These are phyloP conservation scores for Penicillium oxalicum DNA, from an alignment of 2,329 filamentous ascomycete genomes.

Conservation along the genomic window DNA sequence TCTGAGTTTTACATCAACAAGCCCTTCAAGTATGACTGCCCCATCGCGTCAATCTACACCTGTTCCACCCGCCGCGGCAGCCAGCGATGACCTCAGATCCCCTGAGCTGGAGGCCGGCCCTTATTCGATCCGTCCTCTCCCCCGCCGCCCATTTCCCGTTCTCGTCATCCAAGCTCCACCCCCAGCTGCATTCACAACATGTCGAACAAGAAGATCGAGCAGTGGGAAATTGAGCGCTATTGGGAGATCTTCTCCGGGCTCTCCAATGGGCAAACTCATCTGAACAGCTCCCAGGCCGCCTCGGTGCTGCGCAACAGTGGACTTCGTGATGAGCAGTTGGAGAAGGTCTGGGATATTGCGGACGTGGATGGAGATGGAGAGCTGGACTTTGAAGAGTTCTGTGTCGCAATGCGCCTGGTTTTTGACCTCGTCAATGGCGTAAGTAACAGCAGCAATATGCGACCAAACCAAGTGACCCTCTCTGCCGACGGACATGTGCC, in stretches of 20 bases:
- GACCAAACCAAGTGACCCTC: not conserved
- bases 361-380: constrained; percentile 97
- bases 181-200: constrained; percentile 22
- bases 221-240: constrained; percentile 70
- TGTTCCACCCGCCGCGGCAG: not conserved
- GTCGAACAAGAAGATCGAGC: constrained; percentile 54
- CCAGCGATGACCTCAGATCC: constrained; percentile 20
- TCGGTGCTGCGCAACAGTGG: constrained; percentile 68
- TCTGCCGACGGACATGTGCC: not conserved
- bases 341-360: constrained; percentile 92
- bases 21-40: too few species aligned
- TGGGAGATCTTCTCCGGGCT: constrained; percentile 74
- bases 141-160: constrained; percentile 9
- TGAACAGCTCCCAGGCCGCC: constrained; percentile 64
- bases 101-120: constrained; percentile 23
- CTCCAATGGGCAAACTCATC: constrained; percentile 56
- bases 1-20: too few species aligned
- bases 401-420: constrained; percentile 95
- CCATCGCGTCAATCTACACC: too few species aligned
- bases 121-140: constrained; percentile 6
- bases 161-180: constrained; percentile 9
- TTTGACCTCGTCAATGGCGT: constrained; percentile 96
- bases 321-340: constrained; percentile 75
- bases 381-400: constrained; percentile 98
- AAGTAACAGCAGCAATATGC: constrained; percentile 40